Percentiles rank a stretch among this genome's conserved stretches.
Conservation (phyloP, 305 asterid species). For the Solanum hybrid region DNA sequence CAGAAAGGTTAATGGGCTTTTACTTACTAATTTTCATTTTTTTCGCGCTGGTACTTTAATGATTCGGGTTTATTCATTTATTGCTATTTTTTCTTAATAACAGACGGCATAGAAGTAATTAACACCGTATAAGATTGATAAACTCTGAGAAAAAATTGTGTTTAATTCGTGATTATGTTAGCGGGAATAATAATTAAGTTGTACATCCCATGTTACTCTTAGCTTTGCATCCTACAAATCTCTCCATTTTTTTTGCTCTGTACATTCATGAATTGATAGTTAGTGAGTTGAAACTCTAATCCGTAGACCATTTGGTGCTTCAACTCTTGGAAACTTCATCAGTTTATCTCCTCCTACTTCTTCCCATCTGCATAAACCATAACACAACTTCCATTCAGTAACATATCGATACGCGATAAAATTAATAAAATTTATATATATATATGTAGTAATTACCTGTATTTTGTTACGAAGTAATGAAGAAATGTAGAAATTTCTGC, state of each 20-base stretch:
- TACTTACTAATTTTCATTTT: neutral
- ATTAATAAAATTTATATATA: neutral
- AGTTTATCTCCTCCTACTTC: constrained; percentile 83
- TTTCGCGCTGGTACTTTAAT: neutral
- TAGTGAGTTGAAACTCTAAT: constrained; percentile 59
- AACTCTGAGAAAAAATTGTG: neutral
- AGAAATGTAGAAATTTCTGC: constrained; percentile 94
- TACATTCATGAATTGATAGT: constrained; percentile 10
- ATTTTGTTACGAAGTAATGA: constrained; percentile 82
- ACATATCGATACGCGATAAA: neutral
- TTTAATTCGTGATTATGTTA: neutral
- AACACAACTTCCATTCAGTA: neutral
- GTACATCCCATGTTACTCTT: constrained; percentile 4
- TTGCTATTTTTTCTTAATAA: neutral
- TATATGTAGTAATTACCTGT: constrained; percentile 26
- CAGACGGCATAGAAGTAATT: neutral
- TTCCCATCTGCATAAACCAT: constrained; percentile 45
- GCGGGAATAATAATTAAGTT: neutral
- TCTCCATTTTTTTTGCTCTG: neutral
- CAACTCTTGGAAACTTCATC: constrained; percentile 68
- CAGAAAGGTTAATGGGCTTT: neutral
- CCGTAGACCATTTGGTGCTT: constrained; percentile 84
- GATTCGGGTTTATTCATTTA: neutral
- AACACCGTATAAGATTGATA: neutral
- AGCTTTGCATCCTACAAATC: neutral